Evolutionary conservation across 2,329 filamentous ascomycete genomes (phyloP).

Genomic region (Chrysosporium queenslandicum): DNA sequence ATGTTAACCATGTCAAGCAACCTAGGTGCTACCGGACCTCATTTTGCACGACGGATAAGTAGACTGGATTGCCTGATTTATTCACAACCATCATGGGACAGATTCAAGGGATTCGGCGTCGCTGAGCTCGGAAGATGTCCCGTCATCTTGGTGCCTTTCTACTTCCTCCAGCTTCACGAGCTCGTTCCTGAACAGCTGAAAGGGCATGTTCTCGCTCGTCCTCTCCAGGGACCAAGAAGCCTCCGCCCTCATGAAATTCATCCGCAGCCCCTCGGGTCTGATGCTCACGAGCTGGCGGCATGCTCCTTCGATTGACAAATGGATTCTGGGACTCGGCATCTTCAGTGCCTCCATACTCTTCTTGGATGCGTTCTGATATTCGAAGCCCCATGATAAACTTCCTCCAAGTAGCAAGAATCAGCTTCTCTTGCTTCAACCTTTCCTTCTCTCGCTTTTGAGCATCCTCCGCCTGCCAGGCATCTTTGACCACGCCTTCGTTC

Average conservation of each 20-base stretch:
- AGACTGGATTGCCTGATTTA: neutral
- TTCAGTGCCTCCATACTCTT: constrained; percentile 58
- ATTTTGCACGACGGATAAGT: too few relatives aligned
- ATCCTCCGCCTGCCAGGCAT: constrained; percentile 69
- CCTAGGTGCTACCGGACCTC: too few relatives aligned
- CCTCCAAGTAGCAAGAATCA: constrained; percentile 66
- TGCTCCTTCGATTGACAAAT: constrained; percentile 22
- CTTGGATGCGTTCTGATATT: constrained; percentile 64
- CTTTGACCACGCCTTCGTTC: constrained; percentile 61
- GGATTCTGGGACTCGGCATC: constrained; percentile 30
- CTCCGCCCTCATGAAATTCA: constrained; percentile 19
- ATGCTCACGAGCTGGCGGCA: neutral
- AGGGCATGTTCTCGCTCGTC: constrained; percentile 16
- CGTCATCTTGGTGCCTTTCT: neutral
- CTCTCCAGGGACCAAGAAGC: constrained; percentile 27
- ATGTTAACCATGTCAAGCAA: too few relatives aligned
- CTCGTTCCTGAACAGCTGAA: neutral
- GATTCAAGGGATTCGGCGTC: constrained; percentile 11
- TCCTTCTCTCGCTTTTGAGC: constrained; percentile 67
- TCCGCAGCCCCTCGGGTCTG: constrained; percentile 9
- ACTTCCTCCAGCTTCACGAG: neutral
- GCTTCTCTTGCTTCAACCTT: constrained; percentile 68
- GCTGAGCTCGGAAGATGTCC: constrained; percentile 12
- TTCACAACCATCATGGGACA: neutral
- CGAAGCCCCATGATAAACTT: constrained; percentile 78